Conservation (phyloP, 2,329 filamentous ascomycete genomes). For the Penicillium hesseltinei region DNA sequence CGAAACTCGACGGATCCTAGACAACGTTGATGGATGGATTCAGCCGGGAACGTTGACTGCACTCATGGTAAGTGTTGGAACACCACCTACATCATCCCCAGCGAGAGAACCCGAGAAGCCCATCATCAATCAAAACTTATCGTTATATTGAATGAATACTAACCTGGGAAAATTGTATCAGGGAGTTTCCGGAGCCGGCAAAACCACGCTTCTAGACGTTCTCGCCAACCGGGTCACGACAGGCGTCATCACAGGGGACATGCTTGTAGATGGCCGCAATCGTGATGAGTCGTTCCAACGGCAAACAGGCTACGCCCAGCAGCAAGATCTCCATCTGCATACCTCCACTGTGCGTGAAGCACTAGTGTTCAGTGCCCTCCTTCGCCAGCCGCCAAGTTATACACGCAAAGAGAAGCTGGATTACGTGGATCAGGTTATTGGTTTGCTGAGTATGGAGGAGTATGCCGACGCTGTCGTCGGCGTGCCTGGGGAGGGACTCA, state of each 20-base stretch:
- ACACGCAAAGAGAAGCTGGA: neutral
- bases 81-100: neutral
- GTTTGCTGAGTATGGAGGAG: too few species aligned
- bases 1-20: too few species aligned
- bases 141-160: neutral
- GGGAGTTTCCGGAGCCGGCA: conserved; percentile 80
- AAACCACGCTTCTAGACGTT: conserved; percentile 81
- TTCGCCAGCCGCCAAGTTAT: neutral
- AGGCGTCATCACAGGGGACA: conserved; percentile 79
- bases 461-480: too few species aligned
- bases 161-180: conserved; percentile 11
- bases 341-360: neutral
- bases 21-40: too few species aligned
- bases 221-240: conserved; percentile 78
- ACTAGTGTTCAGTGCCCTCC: neutral
- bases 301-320: conserved; percentile 40
- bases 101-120: too few species aligned
- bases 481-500: too few species aligned
- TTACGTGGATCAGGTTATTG: too few species aligned
- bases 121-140: too few species aligned
- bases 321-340: conserved; percentile 76
- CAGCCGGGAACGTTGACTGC: neutral
- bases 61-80: neutral
- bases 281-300: conserved; percentile 53
- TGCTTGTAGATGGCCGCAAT: conserved; percentile 66